Evolutionary conservation across 129 eudicot genomes (phyloP).

Genomic region (carrot (Daucus carota)): DNA sequence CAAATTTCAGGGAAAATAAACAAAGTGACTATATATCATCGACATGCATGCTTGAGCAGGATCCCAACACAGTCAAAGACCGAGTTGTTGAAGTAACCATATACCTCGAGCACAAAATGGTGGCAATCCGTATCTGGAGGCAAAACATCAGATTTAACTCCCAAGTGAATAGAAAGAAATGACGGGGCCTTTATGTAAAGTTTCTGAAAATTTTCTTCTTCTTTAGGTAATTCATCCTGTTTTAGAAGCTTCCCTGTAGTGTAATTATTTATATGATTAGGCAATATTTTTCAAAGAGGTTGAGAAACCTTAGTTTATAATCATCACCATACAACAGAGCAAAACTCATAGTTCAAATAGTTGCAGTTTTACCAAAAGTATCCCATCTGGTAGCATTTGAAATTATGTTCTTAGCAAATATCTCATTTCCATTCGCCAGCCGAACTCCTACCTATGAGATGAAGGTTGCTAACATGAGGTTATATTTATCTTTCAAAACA

Average conservation of each 20-base stretch:
- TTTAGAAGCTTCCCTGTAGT: slow-evolving; percentile 77
- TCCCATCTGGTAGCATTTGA: slow-evolving; percentile 99
- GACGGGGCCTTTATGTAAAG: slow-evolving; percentile 91
- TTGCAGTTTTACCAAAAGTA: slow-evolving; percentile 64
- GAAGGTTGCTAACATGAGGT: background rate
- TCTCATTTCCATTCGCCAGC: slow-evolving; percentile 77
- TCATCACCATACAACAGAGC: background rate
- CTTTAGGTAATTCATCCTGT: slow-evolving; percentile 73
- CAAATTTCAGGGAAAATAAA: background rate
- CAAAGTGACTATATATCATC: background rate
- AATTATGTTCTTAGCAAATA: slow-evolving; percentile 81
- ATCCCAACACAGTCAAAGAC: background rate
- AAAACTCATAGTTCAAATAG: slow-evolving; percentile 10
- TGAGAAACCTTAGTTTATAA: background rate
- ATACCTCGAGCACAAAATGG: slow-evolving; percentile 95
- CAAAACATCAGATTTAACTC: slow-evolving; percentile 78
- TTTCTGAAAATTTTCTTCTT: slow-evolving; percentile 85
- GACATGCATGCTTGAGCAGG: background rate
- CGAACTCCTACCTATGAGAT: slow-evolving; percentile 73
- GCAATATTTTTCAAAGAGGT: background rate
- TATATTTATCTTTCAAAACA: background rate
- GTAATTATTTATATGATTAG: background rate
- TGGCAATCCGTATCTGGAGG: slow-evolving; percentile 96
- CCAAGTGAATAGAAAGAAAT: slow-evolving; percentile 97
- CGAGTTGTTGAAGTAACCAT: slow-evolving; percentile 1